A percentile compares a stretch with the other conserved stretches of the same genome.
Evolutionary conservation across 2,329 filamentous ascomycete genomes (phyloP).

Genomic region (Cryphonectria parasitica): DNA sequence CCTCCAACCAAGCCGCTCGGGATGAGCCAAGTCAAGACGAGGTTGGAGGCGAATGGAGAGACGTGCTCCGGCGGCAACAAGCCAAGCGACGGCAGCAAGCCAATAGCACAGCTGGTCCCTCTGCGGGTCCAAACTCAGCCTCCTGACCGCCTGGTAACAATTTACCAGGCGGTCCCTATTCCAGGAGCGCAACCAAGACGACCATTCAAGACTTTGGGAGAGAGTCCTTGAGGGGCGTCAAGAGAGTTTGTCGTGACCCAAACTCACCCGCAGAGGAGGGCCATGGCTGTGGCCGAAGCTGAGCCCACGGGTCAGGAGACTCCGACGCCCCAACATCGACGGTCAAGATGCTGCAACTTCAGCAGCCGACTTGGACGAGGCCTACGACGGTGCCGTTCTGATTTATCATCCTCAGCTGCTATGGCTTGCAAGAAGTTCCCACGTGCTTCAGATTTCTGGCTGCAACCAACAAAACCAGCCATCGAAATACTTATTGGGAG

Average conservation of each 20-base stretch:
- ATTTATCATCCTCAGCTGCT: too few relatives aligned
- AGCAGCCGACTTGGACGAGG: not conserved
- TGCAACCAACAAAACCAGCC: too few relatives aligned
- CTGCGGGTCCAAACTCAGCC: not conserved
- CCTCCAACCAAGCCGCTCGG: too few relatives aligned
- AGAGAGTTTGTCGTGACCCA: not conserved
- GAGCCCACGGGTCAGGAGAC: not conserved
- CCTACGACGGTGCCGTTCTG: too few relatives aligned
- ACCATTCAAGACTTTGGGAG: not conserved
- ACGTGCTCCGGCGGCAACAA: not conserved
- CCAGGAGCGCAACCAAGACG: not conserved
- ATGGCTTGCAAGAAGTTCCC: too few relatives aligned
- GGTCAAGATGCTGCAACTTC: not conserved
- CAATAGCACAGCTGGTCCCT: not conserved
- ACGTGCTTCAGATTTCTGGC: too few relatives aligned
- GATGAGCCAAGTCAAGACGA: too few relatives aligned
- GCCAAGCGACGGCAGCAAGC: too few relatives aligned
- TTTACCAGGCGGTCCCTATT: not conserved
- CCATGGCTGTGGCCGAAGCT: not conserved
- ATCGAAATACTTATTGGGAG: too few relatives aligned
- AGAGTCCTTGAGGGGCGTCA: not conserved
- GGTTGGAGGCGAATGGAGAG: too few relatives aligned
- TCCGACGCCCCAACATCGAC: not conserved
- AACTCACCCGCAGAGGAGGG: not conserved
- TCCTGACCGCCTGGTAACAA: not conserved